phyloP scores from a whole-genome alignment of 768 basidiomycete genomes.

The Paxillus involutus region DNA sequence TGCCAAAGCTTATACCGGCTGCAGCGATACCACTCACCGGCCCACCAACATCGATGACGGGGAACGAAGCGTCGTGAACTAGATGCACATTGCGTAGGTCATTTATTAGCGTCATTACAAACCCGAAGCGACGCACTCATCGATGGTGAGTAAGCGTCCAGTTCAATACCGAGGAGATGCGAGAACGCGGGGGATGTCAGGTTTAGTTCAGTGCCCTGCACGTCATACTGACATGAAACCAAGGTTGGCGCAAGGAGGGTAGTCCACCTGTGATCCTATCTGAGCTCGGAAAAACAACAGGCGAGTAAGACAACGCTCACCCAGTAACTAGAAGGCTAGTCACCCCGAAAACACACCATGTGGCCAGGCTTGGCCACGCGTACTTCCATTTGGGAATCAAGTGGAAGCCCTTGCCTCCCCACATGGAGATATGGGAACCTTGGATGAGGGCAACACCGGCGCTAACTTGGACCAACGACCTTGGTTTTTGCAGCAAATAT shows the following conservation, averaged over 20 bases:
- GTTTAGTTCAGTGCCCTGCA: too few relatives aligned
- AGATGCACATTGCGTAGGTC: too few relatives aligned
- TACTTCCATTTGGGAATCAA: background rate
- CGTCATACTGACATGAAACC: too few relatives aligned
- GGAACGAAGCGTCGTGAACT: slow-evolving; percentile 12
- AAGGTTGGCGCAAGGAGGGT: slow-evolving; percentile 8
- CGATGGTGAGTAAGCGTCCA: too few relatives aligned
- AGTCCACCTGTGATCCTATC: slow-evolving; percentile 8
- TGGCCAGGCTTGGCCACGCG: background rate
- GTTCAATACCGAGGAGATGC: too few relatives aligned
- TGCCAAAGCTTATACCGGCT: slow-evolving; percentile 6
- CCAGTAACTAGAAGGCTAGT: slow-evolving; percentile 15
- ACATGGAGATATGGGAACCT: background rate
- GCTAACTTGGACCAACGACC: slow-evolving; percentile 11
- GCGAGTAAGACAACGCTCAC: background rate
- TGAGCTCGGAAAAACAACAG: background rate
- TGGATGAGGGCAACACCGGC: slow-evolving; percentile 8
- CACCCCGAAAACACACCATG: slow-evolving; percentile 5
- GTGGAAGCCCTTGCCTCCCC: background rate
- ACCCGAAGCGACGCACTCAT: too few relatives aligned
- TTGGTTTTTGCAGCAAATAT: slow-evolving; percentile 9
- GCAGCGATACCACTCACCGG: slow-evolving; percentile 15
- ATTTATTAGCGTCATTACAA: too few relatives aligned
- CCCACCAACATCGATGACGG: slow-evolving; percentile 10
- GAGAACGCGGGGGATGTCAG: too few relatives aligned